These are phyloP conservation scores for Colletotrichum spinosum DNA, from an alignment of 2,329 filamentous ascomycete genomes.

Conservation along the genomic window DNA sequence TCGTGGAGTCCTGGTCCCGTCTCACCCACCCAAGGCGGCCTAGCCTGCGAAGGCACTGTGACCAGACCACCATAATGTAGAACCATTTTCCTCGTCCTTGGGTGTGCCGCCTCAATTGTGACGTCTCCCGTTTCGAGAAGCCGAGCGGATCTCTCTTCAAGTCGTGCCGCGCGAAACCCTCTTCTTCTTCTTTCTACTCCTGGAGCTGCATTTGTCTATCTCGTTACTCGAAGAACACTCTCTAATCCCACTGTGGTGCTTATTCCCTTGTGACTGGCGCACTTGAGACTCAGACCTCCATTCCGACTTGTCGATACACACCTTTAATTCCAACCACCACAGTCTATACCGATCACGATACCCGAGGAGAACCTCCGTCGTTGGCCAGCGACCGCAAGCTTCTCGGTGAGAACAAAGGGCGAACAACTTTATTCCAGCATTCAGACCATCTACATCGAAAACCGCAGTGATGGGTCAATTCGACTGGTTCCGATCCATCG, in stretches of 20 bases:
- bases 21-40: constrained; percentile 34
- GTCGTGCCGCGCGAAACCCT: constrained; percentile 15
- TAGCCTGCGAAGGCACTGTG: constrained; percentile 37
- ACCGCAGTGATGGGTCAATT: constrained; percentile 61
- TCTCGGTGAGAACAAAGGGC: neutral
- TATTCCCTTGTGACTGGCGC: constrained; percentile 38
- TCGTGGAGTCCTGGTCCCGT: constrained; percentile 28
- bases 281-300: constrained; percentile 37
- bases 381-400: no score
- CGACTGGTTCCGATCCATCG: constrained; percentile 67
- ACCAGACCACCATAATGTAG: constrained; percentile 30
- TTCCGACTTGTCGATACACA: constrained; percentile 28
- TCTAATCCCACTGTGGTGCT: constrained; percentile 30
- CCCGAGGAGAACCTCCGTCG: constrained; percentile 11
- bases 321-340: constrained; percentile 27
- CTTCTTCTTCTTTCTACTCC: constrained; percentile 16
- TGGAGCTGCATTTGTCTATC: constrained; percentile 31
- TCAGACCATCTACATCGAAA: neutral
- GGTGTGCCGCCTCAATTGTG: constrained; percentile 37
- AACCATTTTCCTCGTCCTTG: constrained; percentile 38
- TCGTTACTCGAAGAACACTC: constrained; percentile 28
- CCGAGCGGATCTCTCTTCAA: constrained; percentile 31
- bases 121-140: constrained; percentile 45
- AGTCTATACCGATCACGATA: constrained; percentile 21
- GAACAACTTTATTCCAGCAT: neutral